Conservation (phyloP, 177 flowering plant genomes). For the Vitis hybrid region DNA sequence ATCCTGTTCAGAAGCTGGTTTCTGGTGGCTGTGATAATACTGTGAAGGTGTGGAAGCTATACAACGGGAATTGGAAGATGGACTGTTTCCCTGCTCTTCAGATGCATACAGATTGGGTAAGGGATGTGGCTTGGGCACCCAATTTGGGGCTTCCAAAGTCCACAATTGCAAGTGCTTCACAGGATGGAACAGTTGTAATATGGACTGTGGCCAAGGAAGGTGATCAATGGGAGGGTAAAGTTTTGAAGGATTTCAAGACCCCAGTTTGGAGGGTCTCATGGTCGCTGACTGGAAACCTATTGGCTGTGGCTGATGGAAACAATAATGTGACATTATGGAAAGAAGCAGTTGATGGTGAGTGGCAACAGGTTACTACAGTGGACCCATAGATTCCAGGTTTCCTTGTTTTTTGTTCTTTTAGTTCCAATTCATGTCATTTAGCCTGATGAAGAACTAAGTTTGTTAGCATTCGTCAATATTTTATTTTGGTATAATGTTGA, state of each 20-base stretch:
- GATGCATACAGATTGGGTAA: constrained; percentile 55
- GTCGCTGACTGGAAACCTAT: constrained; percentile 55
- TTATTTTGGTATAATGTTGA: background rate
- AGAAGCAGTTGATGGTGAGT: constrained; percentile 62
- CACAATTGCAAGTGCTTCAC: constrained; percentile 57
- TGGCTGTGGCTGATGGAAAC: constrained; percentile 66
- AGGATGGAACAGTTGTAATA: constrained; percentile 55
- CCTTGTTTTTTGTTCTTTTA: background rate
- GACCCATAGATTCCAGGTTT: constrained; percentile 33
- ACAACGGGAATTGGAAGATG: constrained; percentile 51
- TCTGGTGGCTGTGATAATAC: constrained; percentile 62
- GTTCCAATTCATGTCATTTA: background rate
- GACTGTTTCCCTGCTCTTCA: constrained; percentile 62
- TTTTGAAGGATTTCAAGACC: constrained; percentile 48
- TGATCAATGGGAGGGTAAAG: constrained; percentile 58
- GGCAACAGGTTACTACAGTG: constrained; percentile 55
- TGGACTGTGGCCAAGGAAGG: constrained; percentile 60
- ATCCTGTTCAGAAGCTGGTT: constrained; percentile 52
- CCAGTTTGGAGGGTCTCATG: constrained; percentile 66
- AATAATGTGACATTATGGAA: constrained; percentile 60
- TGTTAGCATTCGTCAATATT: background rate
- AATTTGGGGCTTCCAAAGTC: constrained; percentile 62
- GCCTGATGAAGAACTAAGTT: too few relatives aligned
- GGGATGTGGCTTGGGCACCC: constrained; percentile 68
- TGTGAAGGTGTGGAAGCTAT: constrained; percentile 55